Percentiles rank a stretch among this genome's conserved stretches.
Evolutionary conservation across 176 grass and related monocot species (phyloP).

Genomic region (Rhipidocladum racemiflorum): DNA sequence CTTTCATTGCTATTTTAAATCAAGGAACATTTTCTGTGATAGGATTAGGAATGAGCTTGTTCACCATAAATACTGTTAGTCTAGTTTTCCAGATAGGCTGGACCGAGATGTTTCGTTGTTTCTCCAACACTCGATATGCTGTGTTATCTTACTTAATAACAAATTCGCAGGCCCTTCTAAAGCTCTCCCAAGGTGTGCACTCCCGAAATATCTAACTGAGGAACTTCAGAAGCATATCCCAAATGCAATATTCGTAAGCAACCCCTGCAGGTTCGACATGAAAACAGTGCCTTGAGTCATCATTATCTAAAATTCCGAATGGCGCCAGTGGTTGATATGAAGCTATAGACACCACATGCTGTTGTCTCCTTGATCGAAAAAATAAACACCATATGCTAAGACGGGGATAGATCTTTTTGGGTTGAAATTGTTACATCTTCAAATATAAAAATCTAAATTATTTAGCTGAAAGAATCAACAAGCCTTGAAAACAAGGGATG

Average conservation of each 20-base stretch:
- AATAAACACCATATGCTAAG: background rate
- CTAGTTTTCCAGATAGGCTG: background rate
- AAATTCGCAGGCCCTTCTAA: conserved; percentile 78
- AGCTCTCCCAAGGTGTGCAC: conserved; percentile 83
- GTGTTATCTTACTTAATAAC: background rate
- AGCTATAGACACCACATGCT: background rate
- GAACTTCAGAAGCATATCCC: conserved; percentile 86
- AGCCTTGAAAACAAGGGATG: background rate
- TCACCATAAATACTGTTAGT: too few species aligned
- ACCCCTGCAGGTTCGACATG: conserved; percentile 84
- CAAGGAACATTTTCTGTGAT: conserved; percentile 6
- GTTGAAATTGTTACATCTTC: conserved; percentile 16
- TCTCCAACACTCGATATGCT: background rate
- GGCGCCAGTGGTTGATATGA: background rate
- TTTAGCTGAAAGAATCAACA: background rate
- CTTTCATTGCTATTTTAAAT: conserved; percentile 31
- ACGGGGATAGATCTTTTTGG: conserved; percentile 6
- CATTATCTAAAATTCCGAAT: background rate
- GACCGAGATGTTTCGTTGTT: conserved; percentile 5
- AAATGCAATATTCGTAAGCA: conserved; percentile 90
- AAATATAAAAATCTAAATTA: conserved; percentile 3
- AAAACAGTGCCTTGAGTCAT: background rate
- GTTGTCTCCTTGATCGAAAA: too few species aligned
- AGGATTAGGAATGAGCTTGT: background rate
- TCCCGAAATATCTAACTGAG: conserved; percentile 88